Evolutionary conservation across 176 grass and related monocot species (phyloP), one percentile per base, ranked within the genome.

Genomic region (Poa annua): DNA sequence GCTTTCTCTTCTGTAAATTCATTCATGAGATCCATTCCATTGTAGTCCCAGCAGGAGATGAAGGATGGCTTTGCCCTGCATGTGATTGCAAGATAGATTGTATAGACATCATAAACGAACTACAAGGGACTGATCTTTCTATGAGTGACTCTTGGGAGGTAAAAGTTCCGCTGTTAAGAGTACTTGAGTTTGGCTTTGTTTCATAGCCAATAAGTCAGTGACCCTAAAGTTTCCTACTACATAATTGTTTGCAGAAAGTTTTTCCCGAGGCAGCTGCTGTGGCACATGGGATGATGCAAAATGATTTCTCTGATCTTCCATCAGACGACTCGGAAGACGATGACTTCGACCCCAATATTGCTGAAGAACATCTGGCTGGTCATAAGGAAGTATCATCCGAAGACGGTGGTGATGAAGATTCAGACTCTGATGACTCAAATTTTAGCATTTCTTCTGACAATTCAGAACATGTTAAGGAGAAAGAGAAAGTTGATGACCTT

Each of bases 41-140:
- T 85, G 36, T 75, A 98, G 95, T 98, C 44, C 95, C 95, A n/a
- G 70, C 50, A 10, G 92, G 87, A n/a, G 95, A 98, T 33, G 84
- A 92, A 92, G 92, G 90, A 50, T 98, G 92, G 95, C 78, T 98
- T 19, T 98, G 95, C 80, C 92, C 95, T 21, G 95, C 88, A 81
- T 98, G 92, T 86, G 90, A 92, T 89, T 98, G 92, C 88, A 98
- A 98, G 84, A 83, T 93, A 74, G 86, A 98, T 66, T 98, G 92
- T 80, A 88, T 94, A 66, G 90, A 92, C 47, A 63, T 94, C 55
- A 84, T 94, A 83, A 94, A 94, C 79, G 90, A 98, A 79, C 91
- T 74, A 52, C 90, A 98, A 74, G 95, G 86, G 63, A 91, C 74
- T n/a, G 72, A 93, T 84, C 82, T 94, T 49, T 85, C 83, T 38